phyloP scores from a whole-genome alignment of 1,284 basidiomycete species.

The Agroathelia rolfsii region DNA sequence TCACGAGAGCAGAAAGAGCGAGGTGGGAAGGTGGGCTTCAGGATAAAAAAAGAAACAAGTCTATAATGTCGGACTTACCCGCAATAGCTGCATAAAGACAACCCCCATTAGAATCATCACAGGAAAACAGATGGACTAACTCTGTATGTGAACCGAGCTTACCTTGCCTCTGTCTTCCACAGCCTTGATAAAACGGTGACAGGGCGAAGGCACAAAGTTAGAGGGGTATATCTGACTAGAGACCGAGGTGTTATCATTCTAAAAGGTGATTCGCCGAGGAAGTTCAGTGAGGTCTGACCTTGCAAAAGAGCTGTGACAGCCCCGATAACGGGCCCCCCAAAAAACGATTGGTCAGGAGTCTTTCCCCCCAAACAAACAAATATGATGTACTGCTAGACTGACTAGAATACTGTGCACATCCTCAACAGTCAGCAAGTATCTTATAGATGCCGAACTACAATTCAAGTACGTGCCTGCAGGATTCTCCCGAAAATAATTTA shows the following conservation, averaged over 20 bases:
- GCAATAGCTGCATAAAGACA: constrained; percentile 41
- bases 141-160: too few relatives aligned
- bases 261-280: background rate
- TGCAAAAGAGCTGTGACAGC: constrained; percentile 82
- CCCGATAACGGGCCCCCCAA: too few relatives aligned
- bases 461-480: constrained; percentile 84
- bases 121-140: too few relatives aligned
- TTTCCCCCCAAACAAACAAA: background rate
- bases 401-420: constrained; percentile 58
- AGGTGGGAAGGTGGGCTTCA: too few relatives aligned
- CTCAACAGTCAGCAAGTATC: constrained; percentile 3
- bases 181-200: constrained; percentile 87
- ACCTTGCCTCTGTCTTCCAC: constrained; percentile 79
- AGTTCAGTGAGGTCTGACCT: constrained; percentile 33
- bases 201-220: constrained; percentile 81
- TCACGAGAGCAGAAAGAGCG: constrained; percentile 5
- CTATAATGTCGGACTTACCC: constrained; percentile 27
- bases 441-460: too few relatives aligned
- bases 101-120: too few relatives aligned
- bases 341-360: constrained; percentile 7
- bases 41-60: constrained; percentile 13
- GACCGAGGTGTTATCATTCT: constrained; percentile 4
- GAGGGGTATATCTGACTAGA: constrained; percentile 77
- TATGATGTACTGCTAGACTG: constrained; percentile 27
- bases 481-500: constrained; percentile 79